phyloP scores from a whole-genome alignment of 1,284 basidiomycete genomes.

The Cutaneotrichosporon daszewskae region DNA sequence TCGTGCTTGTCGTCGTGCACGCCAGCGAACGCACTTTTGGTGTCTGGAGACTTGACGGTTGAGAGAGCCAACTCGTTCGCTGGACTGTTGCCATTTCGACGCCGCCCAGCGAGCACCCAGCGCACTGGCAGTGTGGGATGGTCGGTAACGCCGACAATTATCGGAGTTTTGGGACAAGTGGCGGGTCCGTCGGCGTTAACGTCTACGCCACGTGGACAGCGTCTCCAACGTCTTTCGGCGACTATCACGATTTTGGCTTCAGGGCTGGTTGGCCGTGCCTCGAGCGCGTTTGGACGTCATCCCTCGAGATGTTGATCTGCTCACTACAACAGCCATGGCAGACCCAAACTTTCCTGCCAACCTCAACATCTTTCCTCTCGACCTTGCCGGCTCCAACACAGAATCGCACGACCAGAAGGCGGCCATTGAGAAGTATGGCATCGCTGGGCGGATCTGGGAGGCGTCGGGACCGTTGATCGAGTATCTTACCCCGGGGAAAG shows the following conservation, averaged over 20 bases:
- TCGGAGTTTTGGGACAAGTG: neutral
- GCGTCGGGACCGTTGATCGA: constrained; percentile 33
- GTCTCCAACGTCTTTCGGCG: no score
- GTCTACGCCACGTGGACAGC: neutral
- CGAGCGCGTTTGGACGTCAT: no score
- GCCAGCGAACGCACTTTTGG: constrained; percentile 13
- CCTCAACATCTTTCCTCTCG: constrained; percentile 37
- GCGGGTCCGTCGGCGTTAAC: constrained; percentile 1
- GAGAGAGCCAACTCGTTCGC: neutral
- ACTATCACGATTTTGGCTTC: neutral
- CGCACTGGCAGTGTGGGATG: neutral
- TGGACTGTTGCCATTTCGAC: neutral
- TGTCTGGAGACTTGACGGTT: constrained; percentile 18
- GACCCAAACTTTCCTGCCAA: constrained; percentile 46
- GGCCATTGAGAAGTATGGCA: constrained; percentile 40
- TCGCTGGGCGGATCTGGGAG: constrained; percentile 46
- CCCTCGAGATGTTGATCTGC: no score
- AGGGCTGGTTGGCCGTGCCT: no score
- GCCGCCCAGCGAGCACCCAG: neutral
- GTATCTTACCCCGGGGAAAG: constrained; percentile 31
- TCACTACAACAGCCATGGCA: constrained; percentile 1
- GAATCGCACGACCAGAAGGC: constrained; percentile 25
- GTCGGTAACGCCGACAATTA: neutral
- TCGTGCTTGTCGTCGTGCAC: constrained; percentile 3
- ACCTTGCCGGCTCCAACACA: constrained; percentile 11